phyloP scores from a whole-genome alignment of 2,329 filamentous ascomycete genomes.

The Penicillium aurantiogriseum region DNA sequence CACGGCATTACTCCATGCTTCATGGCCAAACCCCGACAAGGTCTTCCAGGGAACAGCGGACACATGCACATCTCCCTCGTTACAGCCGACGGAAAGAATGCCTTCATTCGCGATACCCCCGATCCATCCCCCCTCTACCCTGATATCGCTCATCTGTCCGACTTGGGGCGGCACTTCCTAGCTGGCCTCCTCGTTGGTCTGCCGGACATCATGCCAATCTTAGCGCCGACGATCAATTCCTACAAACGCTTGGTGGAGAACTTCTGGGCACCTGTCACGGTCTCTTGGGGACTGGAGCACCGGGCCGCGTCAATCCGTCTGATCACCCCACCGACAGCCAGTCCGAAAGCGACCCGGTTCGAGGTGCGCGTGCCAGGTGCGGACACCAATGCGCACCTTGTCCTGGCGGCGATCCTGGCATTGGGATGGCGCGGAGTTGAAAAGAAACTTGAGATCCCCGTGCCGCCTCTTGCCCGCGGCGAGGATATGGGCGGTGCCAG shows the following conservation, averaged over 20 bases:
- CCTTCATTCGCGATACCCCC: conserved; percentile 70
- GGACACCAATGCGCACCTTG: conserved; percentile 84
- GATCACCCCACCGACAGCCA: conserved; percentile 83
- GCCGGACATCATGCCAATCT: conserved; percentile 90
- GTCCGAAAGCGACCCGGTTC: conserved; percentile 82
- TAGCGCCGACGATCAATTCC: conserved; percentile 93
- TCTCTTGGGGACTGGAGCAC: conserved; percentile 95
- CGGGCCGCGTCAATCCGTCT: conserved; percentile 86
- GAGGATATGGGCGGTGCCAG: conserved; percentile 71
- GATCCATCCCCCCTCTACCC: conserved; percentile 71
- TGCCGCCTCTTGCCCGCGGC: conserved; percentile 80
- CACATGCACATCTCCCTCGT: conserved; percentile 94
- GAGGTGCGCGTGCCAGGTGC: conserved; percentile 94
- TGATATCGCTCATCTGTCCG: conserved; percentile 77
- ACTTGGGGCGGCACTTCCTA: conserved; percentile 87
- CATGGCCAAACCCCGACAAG: conserved; percentile 95
- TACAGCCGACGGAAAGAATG: conserved; percentile 75
- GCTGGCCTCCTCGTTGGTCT: conserved; percentile 85
- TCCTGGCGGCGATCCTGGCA: conserved; percentile 80
- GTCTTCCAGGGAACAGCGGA: conserved; percentile 88
- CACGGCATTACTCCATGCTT: conserved; percentile 95
- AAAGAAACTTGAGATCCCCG: conserved; percentile 80
- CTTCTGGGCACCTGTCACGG: conserved; percentile 97
- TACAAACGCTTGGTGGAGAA: conserved; percentile 99
- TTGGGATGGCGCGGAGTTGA: conserved; percentile 89